Evolutionary conservation across 192 early-diverging fungal genomes (phyloP).

Genomic region (Coemansia sp.): DNA sequence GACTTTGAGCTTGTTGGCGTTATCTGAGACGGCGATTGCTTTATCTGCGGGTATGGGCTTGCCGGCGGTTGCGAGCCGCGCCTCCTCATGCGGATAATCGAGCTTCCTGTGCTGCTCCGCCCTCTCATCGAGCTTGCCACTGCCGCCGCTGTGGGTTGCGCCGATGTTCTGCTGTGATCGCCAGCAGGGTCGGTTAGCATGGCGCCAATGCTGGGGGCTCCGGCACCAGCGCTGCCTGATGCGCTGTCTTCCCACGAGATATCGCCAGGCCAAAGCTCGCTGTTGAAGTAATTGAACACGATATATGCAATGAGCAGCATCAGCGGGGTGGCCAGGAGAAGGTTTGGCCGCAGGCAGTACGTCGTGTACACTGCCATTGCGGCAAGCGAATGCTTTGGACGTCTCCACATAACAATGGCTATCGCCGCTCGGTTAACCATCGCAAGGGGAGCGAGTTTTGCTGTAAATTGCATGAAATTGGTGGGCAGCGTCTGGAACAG

Average conservation of each 20-base stretch:
- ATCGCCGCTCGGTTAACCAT: constrained; percentile 27
- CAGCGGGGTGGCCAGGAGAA: constrained; percentile 47
- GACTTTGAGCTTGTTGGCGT: not conserved
- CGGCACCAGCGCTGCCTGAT: not conserved
- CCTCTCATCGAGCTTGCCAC: not conserved
- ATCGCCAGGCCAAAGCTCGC: constrained; percentile 12
- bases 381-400: constrained; percentile 29
- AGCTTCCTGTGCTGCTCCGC: not conserved
- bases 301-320: constrained; percentile 50
- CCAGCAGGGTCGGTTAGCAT: not conserved
- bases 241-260: not conserved
- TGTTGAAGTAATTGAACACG: constrained; percentile 40
- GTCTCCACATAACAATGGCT: constrained; percentile 47
- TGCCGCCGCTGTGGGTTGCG: not conserved
- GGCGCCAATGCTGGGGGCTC: not conserved
- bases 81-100: constrained; percentile 8
- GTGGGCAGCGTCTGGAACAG: constrained; percentile 54
- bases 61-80: constrained; percentile 8
- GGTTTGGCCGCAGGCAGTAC: constrained; percentile 48
- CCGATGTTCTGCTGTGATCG: not conserved
- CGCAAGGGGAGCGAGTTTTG: constrained; percentile 47
- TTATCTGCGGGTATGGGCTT: constrained; percentile 20
- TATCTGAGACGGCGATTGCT: not conserved
- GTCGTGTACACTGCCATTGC: constrained; percentile 48
- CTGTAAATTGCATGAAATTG: constrained; percentile 59